Evolutionary conservation across 495 filamentous ascomycete species (phyloP).

Genomic region (Penicillium turbatum): DNA sequence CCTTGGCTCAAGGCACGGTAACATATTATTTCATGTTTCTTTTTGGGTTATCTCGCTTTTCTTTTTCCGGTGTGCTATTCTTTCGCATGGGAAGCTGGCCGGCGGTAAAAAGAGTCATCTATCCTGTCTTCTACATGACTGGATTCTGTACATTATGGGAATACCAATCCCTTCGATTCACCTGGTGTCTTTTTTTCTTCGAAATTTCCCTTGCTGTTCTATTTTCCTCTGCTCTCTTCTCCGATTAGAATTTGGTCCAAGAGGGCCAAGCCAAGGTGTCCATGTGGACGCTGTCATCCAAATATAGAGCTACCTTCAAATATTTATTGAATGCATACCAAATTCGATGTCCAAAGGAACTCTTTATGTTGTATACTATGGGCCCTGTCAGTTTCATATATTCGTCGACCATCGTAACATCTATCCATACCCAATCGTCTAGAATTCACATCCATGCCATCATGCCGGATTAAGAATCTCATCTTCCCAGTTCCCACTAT

Average conservation of each 20-base stretch:
- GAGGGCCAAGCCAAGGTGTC: conserved; percentile 7
- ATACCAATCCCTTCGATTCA: conserved; percentile 35
- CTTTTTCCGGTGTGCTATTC: conserved; percentile 23
- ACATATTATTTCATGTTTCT: conserved; percentile 28
- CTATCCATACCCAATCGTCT: not conserved
- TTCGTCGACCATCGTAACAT: too few relatives aligned
- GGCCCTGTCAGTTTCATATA: too few relatives aligned
- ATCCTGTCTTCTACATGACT: conserved; percentile 31
- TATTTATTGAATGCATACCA: conserved; percentile 28
- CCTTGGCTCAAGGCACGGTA: conserved; percentile 15
- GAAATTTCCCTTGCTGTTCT: conserved; percentile 19
- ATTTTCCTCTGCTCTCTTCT: conserved; percentile 10
- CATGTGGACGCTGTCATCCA: conserved; percentile 15
- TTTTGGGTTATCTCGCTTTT: conserved; percentile 23
- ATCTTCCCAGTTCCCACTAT: conserved; percentile 28
- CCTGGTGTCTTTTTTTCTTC: conserved; percentile 32
- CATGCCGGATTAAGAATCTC: conserved; percentile 25
- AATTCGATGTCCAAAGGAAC: conserved; percentile 8
- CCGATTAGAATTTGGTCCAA: conserved; percentile 16
- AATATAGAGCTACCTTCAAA: conserved; percentile 23
- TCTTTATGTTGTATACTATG: too few relatives aligned
- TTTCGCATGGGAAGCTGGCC: conserved; percentile 29
- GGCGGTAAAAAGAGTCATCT: conserved; percentile 23
- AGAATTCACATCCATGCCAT: not conserved
- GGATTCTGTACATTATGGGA: conserved; percentile 46